Evolutionary conservation across 2,329 filamentous ascomycete species (phyloP).

Genomic region (Trichoderma brevicompactum): DNA sequence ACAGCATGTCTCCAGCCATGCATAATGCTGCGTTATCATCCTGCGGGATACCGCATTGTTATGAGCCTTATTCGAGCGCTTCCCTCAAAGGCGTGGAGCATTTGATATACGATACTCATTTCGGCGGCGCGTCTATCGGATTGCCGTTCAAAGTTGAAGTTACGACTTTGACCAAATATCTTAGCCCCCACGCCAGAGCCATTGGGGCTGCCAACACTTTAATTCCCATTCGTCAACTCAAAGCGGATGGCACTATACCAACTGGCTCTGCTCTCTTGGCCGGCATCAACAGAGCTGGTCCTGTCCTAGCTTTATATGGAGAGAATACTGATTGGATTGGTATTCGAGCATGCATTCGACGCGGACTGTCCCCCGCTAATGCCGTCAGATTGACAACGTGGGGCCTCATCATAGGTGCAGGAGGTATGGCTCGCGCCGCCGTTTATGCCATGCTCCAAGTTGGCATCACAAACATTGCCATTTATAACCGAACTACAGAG

Average conservation of each 20-base stretch:
- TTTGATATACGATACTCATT: conserved; percentile 14
- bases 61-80: conserved; percentile 15
- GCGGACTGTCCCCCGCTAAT: conserved; percentile 14
- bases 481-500: conserved; percentile 10
- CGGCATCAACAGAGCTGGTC: conserved; percentile 64
- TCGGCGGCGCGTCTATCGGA: conserved; percentile 24
- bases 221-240: conserved; percentile 20
- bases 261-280: conserved; percentile 77
- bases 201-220: conserved; percentile 25
- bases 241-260: conserved; percentile 10
- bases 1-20: conserved; percentile 26
- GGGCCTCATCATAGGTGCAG: conserved; percentile 15
- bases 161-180: conserved; percentile 16
- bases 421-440: conserved; percentile 19
- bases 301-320: conserved; percentile 9
- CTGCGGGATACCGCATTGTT: conserved; percentile 13
- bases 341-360: conserved; percentile 17
- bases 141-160: conserved; percentile 21
- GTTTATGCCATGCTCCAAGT: conserved; percentile 24
- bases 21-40: conserved; percentile 18
- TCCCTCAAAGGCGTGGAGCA: conserved; percentile 9
- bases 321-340: conserved; percentile 25
- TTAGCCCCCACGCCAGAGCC: conserved; percentile 18
- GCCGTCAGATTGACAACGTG: conserved; percentile 10
- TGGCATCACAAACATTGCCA: conserved; percentile 19